These are phyloP conservation scores for Aureobasidium subglaciale DNA, from an alignment of 2,329 filamentous ascomycete genomes.

Conservation along the genomic window DNA sequence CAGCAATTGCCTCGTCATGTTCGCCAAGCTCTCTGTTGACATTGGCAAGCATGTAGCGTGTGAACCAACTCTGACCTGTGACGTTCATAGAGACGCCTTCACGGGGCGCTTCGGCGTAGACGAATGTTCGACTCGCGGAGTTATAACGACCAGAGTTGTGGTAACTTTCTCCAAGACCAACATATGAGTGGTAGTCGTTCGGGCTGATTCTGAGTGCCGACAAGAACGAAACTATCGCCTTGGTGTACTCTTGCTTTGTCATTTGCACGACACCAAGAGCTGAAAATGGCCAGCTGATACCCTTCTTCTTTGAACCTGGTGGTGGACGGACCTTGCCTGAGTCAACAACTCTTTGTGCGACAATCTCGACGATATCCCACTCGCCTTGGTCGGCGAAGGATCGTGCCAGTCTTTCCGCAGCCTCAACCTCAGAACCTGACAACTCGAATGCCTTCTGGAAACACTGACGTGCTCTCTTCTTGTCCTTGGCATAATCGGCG, in stretches of 20 bases:
- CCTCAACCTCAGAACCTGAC: conserved; percentile 75
- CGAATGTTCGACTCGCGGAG: conserved; percentile 85
- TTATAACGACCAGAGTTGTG: conserved; percentile 89
- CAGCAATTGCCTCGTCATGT: conserved; percentile 70
- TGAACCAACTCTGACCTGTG: conserved; percentile 78
- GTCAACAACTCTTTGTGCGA: conserved; percentile 83
- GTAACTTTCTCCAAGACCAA: conserved; percentile 95
- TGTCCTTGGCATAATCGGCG: conserved; percentile 82
- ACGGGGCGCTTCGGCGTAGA: conserved; percentile 74
- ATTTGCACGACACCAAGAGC: conserved; percentile 90
- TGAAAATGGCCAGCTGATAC: conserved; percentile 92
- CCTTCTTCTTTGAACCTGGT: conserved; percentile 86
- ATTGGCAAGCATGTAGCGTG: conserved; percentile 93
- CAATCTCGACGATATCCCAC: conserved; percentile 92
- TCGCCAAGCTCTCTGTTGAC: conserved; percentile 89
- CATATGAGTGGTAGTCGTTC: conserved; percentile 88
- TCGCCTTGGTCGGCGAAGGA: conserved; percentile 85
- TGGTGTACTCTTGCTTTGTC: conserved; percentile 84
- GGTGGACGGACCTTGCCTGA: conserved; percentile 88
- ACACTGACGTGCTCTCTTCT: conserved; percentile 77
- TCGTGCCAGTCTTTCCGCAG: conserved; percentile 78
- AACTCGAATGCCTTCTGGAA: conserved; percentile 96
- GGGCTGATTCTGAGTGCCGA: conserved; percentile 77
- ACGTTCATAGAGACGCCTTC: conserved; percentile 48
- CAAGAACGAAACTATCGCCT: conserved; percentile 87